These are phyloP conservation scores for Pichia ethanolica DNA, from an alignment of 805 yeast genomes.

Conservation along the genomic window DNA sequence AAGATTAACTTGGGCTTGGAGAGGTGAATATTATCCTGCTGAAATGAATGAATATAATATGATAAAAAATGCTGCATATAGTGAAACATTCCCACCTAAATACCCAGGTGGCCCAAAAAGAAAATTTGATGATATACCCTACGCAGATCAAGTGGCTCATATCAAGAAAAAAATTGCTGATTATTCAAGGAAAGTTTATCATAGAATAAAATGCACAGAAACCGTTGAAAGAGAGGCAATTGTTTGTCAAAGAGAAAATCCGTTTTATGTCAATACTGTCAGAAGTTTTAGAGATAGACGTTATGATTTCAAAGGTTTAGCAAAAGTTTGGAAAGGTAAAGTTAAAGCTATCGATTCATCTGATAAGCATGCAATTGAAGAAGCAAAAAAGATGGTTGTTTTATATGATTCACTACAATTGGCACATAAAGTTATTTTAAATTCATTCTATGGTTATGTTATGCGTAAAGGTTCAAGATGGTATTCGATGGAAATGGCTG, in stretches of 20 bases:
- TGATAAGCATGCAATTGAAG: conserved; percentile 65
- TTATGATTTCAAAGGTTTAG: conserved; percentile 88
- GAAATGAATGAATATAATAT: conserved; percentile 84
- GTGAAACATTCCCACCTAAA: conserved; percentile 65
- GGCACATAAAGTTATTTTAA: conserved; percentile 94
- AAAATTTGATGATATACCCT: conserved; percentile 67
- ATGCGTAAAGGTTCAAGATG: conserved; percentile 99
- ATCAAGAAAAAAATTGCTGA: conserved; percentile 75
- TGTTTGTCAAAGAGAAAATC: conserved; percentile 95
- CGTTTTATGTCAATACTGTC: conserved; percentile 92
- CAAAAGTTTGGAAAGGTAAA: conserved; percentile 91
- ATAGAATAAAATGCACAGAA: conserved; percentile 71
- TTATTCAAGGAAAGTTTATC: conserved; percentile 80
- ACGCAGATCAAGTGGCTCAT: conserved; percentile 66
- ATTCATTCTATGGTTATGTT: conserved; percentile 95
- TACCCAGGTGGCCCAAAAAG: conserved; percentile 50
- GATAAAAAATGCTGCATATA: conserved; percentile 77
- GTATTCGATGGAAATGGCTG: conserved; percentile 99
- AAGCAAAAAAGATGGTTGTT: conserved; percentile 89
- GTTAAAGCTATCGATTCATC: conserved; percentile 42
- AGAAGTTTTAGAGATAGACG: conserved; percentile 92
- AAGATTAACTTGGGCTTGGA: conserved; percentile 92
- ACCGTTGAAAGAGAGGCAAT: conserved; percentile 86
- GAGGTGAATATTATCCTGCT: conserved; percentile 93
- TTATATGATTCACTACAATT: conserved; percentile 91